phyloP scores from a whole-genome alignment of 2,329 filamentous ascomycete genomes.

The Microcyclosporella mali region DNA sequence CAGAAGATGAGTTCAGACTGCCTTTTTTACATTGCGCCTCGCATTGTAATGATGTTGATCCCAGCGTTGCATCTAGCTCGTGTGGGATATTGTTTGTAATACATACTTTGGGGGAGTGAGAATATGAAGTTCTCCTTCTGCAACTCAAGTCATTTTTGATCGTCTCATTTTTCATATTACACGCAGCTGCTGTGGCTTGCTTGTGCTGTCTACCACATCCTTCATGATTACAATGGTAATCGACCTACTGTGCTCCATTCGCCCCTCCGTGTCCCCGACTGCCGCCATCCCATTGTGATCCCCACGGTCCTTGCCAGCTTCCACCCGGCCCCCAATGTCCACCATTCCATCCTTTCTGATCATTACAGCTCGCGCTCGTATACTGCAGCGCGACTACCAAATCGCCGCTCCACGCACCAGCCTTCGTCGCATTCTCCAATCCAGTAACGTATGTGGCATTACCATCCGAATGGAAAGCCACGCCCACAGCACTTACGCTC shows the following conservation, averaged over 20 bases:
- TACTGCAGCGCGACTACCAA: slow-evolving; percentile 3
- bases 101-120: no score
- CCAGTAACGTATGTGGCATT: slow-evolving; percentile 15
- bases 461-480: slow-evolving; percentile 9
- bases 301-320: no score
- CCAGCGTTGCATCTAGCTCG: no score
- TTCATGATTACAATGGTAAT: neutral
- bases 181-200: neutral
- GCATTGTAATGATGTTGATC: slow-evolving; percentile 1
- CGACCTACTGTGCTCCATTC: no score
- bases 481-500: neutral
- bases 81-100: no score
- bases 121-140: no score
- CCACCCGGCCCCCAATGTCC: no score
- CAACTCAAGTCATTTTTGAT: neutral
- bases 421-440: slow-evolving; percentile 10
- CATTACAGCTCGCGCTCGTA: neutral
- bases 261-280: no score
- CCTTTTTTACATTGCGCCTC: neutral
- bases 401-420: slow-evolving; percentile 14
- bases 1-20: no score
- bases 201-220: neutral
- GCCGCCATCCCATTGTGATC: no score
- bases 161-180: neutral
- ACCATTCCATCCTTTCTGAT: neutral